These are phyloP conservation scores for Cucumis sativus DNA, from an alignment of 306 rosid genomes.

Conservation along the genomic window Cucumber_9930_V3 NC_026659.2:14097501-14098000, in stretches of 20 bases:
- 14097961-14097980: neutral
- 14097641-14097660: neutral
- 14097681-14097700: neutral
- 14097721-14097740: neutral
- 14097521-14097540: neutral
- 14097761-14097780: neutral
- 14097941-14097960: neutral
- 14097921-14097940: neutral
- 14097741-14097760: neutral
- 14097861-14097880: neutral
- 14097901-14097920: neutral
- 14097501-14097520: conserved; percentile 1
- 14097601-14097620: neutral
- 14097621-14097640: neutral
- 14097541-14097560: neutral
- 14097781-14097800: neutral
- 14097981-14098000: neutral
- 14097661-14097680: neutral
- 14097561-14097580: neutral
- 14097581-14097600: conserved; percentile 4
- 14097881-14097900: neutral
- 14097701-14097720: neutral
- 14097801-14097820: neutral
- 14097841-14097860: neutral
- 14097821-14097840: neutral